Conservation (phyloP, 768 basidiomycete species). For the Naematelia encephala region DNA sequence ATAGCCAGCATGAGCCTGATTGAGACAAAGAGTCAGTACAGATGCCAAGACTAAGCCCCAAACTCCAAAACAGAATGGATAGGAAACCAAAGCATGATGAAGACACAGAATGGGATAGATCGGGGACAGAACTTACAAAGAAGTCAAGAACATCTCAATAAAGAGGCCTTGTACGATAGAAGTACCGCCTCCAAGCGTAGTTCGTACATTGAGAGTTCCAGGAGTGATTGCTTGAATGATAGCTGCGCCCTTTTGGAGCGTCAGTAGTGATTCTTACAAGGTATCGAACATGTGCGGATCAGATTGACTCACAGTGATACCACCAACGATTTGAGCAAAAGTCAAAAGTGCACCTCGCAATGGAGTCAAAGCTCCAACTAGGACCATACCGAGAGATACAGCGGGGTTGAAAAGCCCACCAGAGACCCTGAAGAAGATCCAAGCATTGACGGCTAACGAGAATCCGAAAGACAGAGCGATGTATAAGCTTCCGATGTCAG, state of each 20-base stretch:
- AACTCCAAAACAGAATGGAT: background rate
- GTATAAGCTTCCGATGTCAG: slow-evolving; percentile 26
- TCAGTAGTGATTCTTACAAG: background rate
- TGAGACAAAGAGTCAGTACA: too few species aligned
- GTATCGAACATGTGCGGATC: too few species aligned
- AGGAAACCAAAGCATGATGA: background rate
- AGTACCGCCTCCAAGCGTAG: slow-evolving; percentile 40
- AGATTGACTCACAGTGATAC: slow-evolving; percentile 36
- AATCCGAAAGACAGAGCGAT: slow-evolving; percentile 50
- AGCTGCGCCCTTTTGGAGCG: slow-evolving; percentile 35
- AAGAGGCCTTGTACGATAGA: slow-evolving; percentile 49
- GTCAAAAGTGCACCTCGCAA: slow-evolving; percentile 49
- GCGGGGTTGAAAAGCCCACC: slow-evolving; percentile 53
- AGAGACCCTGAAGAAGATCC: slow-evolving; percentile 51
- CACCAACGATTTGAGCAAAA: slow-evolving; percentile 49
- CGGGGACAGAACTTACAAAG: slow-evolving; percentile 26
- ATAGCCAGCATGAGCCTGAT: slow-evolving; percentile 36
- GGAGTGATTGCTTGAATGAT: slow-evolving; percentile 48
- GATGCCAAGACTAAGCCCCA: too few species aligned
- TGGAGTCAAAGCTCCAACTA: slow-evolving; percentile 51
- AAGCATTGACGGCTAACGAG: slow-evolving; percentile 49
- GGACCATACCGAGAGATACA: slow-evolving; percentile 50
- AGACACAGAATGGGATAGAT: background rate
- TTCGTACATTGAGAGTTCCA: slow-evolving; percentile 39
- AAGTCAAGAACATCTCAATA: slow-evolving; percentile 52